Evolutionary conservation across 169 alveolate genomes (phyloP).

Genomic region (Cryptosporidium sp.): DNA sequence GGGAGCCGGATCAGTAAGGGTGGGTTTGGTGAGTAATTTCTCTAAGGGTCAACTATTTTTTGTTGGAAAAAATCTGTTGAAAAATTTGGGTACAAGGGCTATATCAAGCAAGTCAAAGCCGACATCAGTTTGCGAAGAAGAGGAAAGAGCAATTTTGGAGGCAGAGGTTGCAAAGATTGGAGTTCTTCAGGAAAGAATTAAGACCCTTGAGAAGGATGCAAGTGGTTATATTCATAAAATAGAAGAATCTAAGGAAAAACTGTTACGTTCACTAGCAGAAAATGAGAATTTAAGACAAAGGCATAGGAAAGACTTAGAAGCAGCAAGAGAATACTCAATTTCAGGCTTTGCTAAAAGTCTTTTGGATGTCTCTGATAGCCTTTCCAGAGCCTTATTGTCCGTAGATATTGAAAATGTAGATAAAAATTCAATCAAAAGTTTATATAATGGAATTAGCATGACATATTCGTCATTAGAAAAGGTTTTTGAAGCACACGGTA

Average conservation of each 20-base stretch:
- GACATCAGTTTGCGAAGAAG: not conserved
- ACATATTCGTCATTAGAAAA: conserved; percentile 80
- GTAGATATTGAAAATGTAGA: conserved; percentile 69
- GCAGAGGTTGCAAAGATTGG: conserved; percentile 17
- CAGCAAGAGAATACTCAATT: conserved; percentile 82
- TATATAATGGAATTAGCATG: conserved; percentile 82
- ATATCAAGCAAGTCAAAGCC: not conserved
- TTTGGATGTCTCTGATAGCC: conserved; percentile 85
- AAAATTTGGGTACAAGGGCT: not conserved
- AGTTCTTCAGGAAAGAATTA: conserved; percentile 55
- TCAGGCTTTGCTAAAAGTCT: conserved; percentile 87
- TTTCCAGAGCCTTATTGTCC: conserved; percentile 83
- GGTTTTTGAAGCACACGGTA: conserved; percentile 79
- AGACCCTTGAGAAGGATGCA: conserved; percentile 33
- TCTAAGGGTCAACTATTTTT: not conserved
- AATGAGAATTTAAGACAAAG: conserved; percentile 76
- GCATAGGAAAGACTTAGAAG: conserved; percentile 78
- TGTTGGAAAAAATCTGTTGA: not conserved
- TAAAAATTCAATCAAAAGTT: conserved; percentile 77
- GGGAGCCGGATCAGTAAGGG: not conserved
- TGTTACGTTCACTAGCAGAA: conserved; percentile 76
- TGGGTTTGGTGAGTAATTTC: not conserved
- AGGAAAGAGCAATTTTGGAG: conserved; percentile 2
- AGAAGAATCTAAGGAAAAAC: conserved; percentile 70
- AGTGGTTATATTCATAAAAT: conserved; percentile 17